Evolutionary conservation across 108 stramenopile genomes (phyloP).

Genomic region (Pseudonitzschia pungens): DNA sequence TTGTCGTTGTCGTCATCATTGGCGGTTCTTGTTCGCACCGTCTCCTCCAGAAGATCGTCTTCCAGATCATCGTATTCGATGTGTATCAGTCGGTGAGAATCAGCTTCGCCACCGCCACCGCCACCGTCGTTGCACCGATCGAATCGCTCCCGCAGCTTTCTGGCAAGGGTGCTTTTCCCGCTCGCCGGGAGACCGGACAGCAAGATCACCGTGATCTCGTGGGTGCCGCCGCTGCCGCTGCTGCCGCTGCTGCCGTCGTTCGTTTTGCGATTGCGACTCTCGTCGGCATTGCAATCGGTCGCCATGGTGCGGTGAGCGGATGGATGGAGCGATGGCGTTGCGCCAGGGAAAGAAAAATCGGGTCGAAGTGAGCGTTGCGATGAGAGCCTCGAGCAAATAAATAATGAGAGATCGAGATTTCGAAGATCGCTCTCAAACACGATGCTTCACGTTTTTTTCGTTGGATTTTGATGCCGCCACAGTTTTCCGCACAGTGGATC

Average conservation of each 20-base stretch:
- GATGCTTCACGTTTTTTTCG: too few species aligned
- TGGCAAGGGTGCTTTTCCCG: constrained; percentile 66
- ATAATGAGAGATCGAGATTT: too few species aligned
- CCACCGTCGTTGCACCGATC: background rate
- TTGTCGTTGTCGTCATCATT: constrained; percentile 2
- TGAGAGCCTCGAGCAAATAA: too few species aligned
- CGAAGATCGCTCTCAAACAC: too few species aligned
- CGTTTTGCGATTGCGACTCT: background rate
- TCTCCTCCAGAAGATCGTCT: constrained; percentile 5
- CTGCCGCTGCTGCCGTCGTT: background rate
- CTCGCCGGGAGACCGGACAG: constrained; percentile 61
- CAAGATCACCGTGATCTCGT: constrained; percentile 35
- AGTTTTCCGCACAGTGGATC: too few species aligned
- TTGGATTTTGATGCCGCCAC: too few species aligned
- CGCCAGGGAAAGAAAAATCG: too few species aligned
- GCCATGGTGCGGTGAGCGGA: background rate
- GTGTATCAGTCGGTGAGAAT: constrained; percentile 21
- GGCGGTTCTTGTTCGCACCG: background rate
- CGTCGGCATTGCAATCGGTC: background rate
- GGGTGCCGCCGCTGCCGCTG: background rate
- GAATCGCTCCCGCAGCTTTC: constrained; percentile 12
- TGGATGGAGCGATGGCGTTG: background rate
- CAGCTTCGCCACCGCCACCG: background rate
- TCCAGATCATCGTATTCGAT: constrained; percentile 65
- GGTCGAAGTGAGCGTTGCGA: too few species aligned